Conservation (phyloP, 1,139 yeast species). For the Groenewaldozyma sp. region DNA sequence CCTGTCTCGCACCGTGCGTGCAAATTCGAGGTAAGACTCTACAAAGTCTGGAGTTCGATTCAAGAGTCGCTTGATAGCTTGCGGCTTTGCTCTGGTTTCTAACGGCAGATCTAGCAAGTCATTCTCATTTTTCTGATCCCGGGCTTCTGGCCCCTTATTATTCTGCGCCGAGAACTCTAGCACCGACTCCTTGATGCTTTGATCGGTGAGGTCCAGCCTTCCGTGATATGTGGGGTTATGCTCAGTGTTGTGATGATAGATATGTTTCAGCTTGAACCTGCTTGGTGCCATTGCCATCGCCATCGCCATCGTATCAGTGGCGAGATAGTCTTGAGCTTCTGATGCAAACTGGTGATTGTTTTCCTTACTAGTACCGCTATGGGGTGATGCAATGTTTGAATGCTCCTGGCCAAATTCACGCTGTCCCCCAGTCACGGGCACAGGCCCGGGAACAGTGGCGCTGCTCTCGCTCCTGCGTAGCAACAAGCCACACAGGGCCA, state of each 20-base stretch:
- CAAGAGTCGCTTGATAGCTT: slow-evolving; percentile 39
- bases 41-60: slow-evolving; percentile 56
- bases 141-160: not conserved
- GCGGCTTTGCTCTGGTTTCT: slow-evolving; percentile 7
- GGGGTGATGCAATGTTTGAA: slow-evolving; percentile 1
- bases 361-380: not conserved
- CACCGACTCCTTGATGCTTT: slow-evolving; percentile 4
- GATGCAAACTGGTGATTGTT: not conserved
- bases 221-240: slow-evolving; percentile 11
- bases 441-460: too few relatives aligned
- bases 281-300: too few relatives aligned
- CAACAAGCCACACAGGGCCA: too few relatives aligned
- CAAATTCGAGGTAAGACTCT: slow-evolving; percentile 56
- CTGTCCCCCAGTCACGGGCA: too few relatives aligned
- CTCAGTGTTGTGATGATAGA: slow-evolving; percentile 18
- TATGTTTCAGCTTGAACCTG: slow-evolving; percentile 16
- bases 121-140: not conserved
- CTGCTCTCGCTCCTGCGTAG: too few relatives aligned
- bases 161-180: too few relatives aligned
- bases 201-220: slow-evolving; percentile 15
- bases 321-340: not conserved
- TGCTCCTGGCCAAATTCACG: too few relatives aligned
- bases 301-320: too few relatives aligned
- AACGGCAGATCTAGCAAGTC: not conserved
- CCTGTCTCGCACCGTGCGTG: slow-evolving; percentile 27